Evolutionary conservation across 129 eudicot species (phyloP).

Genomic region (Deinandra increscens): DNA sequence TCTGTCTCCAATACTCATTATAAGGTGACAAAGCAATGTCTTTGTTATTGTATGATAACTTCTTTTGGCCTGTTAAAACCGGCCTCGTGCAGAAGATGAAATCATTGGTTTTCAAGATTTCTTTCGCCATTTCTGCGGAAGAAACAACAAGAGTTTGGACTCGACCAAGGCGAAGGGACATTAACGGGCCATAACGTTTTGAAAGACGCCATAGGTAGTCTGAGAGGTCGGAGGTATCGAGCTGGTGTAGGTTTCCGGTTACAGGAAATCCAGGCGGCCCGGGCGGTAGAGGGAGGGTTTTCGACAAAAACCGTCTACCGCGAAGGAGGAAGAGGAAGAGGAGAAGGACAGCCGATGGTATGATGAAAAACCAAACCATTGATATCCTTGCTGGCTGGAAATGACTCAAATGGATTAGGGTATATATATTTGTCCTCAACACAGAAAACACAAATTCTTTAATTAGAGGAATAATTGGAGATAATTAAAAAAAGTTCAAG

Average conservation of each 20-base stretch:
- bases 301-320: too few relatives aligned
- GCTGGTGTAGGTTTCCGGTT: constrained; percentile 36
- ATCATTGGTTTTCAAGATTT: constrained; percentile 38
- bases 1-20: constrained; percentile 33
- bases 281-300: constrained; percentile 27
- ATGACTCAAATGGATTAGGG: too few relatives aligned
- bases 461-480: too few relatives aligned
- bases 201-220: constrained; percentile 29
- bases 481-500: too few relatives aligned
- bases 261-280: constrained; percentile 44
- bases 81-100: constrained; percentile 29
- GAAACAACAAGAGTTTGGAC: constrained; percentile 30
- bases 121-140: constrained; percentile 31
- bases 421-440: too few relatives aligned
- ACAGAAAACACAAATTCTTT: too few relatives aligned
- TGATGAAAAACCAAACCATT: too few relatives aligned
- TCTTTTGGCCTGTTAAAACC: not conserved
- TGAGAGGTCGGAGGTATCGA: constrained; percentile 12
- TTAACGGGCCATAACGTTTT: constrained; percentile 39
- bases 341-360: too few relatives aligned
- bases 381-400: too few relatives aligned
- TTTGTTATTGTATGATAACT: constrained; percentile 13
- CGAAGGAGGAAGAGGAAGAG: too few relatives aligned
- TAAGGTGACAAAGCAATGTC: constrained; percentile 29
- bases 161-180: constrained; percentile 30